Base-by-base conservation (phyloP, 345 rosid species). In the Aquilaria sinensis region DNA sequence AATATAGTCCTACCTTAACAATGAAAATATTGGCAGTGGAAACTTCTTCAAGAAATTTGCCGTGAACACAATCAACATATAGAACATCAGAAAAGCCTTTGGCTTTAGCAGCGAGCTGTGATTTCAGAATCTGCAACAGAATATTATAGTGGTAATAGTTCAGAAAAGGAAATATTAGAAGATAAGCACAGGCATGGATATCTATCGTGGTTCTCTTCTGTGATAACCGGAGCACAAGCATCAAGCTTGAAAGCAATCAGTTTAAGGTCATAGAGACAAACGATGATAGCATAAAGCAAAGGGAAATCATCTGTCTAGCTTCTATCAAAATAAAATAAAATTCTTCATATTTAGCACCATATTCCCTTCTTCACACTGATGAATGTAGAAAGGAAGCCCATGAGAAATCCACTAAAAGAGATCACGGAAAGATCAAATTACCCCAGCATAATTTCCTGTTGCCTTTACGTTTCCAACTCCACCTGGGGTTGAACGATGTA, bases 401-500 rank as follows among this genome's bases (percentile, higher is more conserved):
- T 50, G 10, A 31, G 43, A 47, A 61, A 31, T 61, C 13, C 2
- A 61, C 15, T 12, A 31, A 51, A 29, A 61, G 37, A 47, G 50
- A 12, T 34, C 9, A 37, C 11, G 4, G n/a, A 10, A 9, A 37
- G 15, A 32, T 4, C 33, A 34, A 14, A 63, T 64, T 46, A 77
- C 75, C 65, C 54, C 32, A 54, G 69, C 75, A 34, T 77, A 73
- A 60, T 73, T 73, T 55, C 73, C 72, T 34, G 67, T 64, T 31
- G 71, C 75, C 37, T 70, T 73, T 31, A 70, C 48, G 51, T 29
- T 49, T 64, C 77, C 81, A 70, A 69, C 70, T 29, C 81, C 81
- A 48, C 81, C 73, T 48, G 60, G 65, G 45, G 46, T 58, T 30
- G 81, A 72, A n/a, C 66, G 70, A 43, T 63, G 67, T 7, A 31